A percentile compares a stretch with the other conserved stretches of the same genome.
phyloP scores from a whole-genome alignment of 148 eudicot species.

The Oxyria digyna region DNA sequence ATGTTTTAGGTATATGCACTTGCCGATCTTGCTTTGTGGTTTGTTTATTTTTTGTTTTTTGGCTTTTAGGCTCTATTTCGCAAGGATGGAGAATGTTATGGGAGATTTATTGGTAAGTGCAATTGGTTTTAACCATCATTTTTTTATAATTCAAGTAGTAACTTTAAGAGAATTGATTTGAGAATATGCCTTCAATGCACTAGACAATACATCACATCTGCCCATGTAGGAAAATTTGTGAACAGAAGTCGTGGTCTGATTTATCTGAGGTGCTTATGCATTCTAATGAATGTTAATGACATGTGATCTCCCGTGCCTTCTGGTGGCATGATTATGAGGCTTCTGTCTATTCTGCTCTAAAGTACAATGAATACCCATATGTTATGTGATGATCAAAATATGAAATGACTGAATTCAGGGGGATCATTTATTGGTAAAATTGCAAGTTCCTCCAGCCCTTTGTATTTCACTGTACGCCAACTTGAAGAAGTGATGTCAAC shows the following conservation, averaged over 20 bases:
- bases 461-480: slow-evolving; percentile 57
- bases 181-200: not conserved
- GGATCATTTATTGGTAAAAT: slow-evolving; percentile 30
- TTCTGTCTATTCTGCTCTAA: not conserved
- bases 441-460: slow-evolving; percentile 41
- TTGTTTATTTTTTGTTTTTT: not conserved
- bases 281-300: not conserved
- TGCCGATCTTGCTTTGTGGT: not conserved
- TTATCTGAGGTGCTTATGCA: not conserved
- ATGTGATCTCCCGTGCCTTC: not conserved
- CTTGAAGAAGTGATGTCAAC: slow-evolving; percentile 68
- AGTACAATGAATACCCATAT: not conserved
- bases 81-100: slow-evolving; percentile 43
- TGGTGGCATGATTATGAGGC: not conserved
- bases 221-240: not conserved
- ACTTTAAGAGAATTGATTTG: not conserved
- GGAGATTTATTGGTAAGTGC: slow-evolving; percentile 33
- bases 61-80: slow-evolving; percentile 41
- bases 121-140: not conserved
- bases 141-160: not conserved
- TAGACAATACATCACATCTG: not conserved
- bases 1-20: not conserved
- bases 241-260: not conserved
- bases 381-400: not conserved
- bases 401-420: slow-evolving; percentile 21